Conservation (phyloP, 306 rosid species). For the Sicyos baderoa region DNA sequence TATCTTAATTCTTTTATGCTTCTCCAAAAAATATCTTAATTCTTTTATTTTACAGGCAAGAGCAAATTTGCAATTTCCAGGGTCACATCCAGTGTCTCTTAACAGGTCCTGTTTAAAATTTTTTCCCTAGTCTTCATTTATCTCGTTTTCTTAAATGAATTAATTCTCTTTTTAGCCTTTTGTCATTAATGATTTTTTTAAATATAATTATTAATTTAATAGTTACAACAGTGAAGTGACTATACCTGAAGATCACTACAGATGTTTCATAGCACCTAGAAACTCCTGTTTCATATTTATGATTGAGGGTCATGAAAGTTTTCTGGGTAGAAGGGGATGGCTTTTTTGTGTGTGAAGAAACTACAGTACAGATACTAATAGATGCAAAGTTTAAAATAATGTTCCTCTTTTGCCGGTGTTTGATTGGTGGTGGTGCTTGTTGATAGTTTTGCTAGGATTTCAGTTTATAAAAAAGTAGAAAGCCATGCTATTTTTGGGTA, state of each 20-base stretch:
- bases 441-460: not conserved
- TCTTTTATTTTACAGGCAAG: slow-evolving; percentile 43
- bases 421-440: not conserved
- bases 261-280: not conserved
- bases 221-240: not conserved
- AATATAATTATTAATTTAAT: not conserved
- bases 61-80: slow-evolving; percentile 78
- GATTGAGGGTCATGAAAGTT: not conserved
- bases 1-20: slow-evolving; percentile 15
- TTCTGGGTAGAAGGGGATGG: not conserved
- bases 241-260: not conserved
- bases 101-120: slow-evolving; percentile 46
- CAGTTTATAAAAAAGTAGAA: not conserved
- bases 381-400: not conserved
- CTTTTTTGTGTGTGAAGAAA: not conserved
- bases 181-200: not conserved
- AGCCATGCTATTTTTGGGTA: not conserved
- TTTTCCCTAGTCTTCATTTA: slow-evolving; percentile 4
- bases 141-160: slow-evolving; percentile 12
- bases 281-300: not conserved
- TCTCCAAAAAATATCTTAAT: slow-evolving; percentile 11
- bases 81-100: slow-evolving; percentile 94
- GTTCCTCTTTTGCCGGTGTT: not conserved
- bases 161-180: not conserved
- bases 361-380: not conserved